A percentile compares a stretch with the other conserved stretches of the same genome.
These are phyloP conservation scores for Dactylellina sp. DNA, from an alignment of 2,329 filamentous ascomycete genomes.

Conservation along the genomic window DNA sequence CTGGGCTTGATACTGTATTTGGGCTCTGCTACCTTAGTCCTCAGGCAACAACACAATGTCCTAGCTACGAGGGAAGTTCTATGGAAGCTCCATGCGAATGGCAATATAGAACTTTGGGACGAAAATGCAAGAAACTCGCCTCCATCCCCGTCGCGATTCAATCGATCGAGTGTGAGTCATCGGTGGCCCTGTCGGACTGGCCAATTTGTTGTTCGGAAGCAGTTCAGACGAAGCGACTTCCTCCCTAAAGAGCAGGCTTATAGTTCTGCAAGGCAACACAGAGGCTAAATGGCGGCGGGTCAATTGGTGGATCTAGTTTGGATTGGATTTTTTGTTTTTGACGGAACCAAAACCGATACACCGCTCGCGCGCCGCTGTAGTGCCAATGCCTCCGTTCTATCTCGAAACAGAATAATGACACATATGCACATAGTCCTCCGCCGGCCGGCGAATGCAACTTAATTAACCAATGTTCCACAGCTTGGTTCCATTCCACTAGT, in stretches of 20 bases:
- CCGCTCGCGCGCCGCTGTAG: constrained; percentile 16
- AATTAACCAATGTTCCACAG: constrained; percentile 25
- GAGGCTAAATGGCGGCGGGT: constrained; percentile 46
- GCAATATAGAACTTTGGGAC: not conserved
- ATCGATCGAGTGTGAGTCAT: constrained; percentile 11
- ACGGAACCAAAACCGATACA: constrained; percentile 53
- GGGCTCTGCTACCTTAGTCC: too few species aligned
- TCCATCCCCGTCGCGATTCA: too few species aligned
- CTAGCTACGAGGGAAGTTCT: too few species aligned
- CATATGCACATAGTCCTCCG: constrained; percentile 30
- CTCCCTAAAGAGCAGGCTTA: not conserved
- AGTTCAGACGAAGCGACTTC: constrained; percentile 27
- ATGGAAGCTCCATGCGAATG: too few species aligned
- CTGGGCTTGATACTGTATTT: too few species aligned
- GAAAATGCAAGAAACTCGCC: too few species aligned
- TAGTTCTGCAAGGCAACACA: constrained; percentile 41
- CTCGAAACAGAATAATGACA: constrained; percentile 34
- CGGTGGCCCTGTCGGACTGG: constrained; percentile 1
- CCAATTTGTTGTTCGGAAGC: constrained; percentile 36
- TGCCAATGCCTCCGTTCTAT: constrained; percentile 11
- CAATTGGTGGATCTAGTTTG: constrained; percentile 51
- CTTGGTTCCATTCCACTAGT: constrained; percentile 10
- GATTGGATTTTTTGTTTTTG: too few species aligned
- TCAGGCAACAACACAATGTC: too few species aligned
- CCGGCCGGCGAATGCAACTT: constrained; percentile 16